These are phyloP conservation scores for Fusarium multiceps DNA, from an alignment of 2,329 filamentous ascomycete species.

Conservation along the genomic window DNA sequence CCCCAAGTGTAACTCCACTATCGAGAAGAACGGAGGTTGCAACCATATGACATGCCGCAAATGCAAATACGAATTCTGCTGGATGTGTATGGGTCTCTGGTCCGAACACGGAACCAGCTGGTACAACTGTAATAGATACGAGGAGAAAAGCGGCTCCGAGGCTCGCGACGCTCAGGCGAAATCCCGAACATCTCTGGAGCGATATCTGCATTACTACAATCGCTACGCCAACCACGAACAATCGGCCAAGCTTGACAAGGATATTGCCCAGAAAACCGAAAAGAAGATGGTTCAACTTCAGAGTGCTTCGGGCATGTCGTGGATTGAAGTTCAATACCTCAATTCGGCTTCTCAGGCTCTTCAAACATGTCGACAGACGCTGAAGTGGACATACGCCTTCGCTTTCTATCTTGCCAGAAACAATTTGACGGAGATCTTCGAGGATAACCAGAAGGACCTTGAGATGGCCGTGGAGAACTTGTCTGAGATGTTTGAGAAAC, in stretches of 20 bases:
- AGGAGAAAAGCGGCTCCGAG: constrained; percentile 93
- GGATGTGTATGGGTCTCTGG: constrained; percentile 99
- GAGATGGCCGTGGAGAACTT: constrained; percentile 97
- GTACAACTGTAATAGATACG: constrained; percentile 99
- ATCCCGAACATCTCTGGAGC: constrained; percentile 88
- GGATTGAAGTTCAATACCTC: constrained; percentile 99
- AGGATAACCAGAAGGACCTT: constrained; percentile 97
- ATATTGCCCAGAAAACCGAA: constrained; percentile 95
- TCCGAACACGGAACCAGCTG: constrained; percentile 98
- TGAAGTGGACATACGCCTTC: constrained; percentile 99
- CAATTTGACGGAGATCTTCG: constrained; percentile 96
- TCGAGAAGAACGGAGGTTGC: constrained; percentile 98
- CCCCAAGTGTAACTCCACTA: constrained; percentile 93
- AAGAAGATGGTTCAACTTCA: constrained; percentile 99
- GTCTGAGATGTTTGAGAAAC: constrained; percentile 99
- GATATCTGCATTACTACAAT: constrained; percentile 99
- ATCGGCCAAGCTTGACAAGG: constrained; percentile 94
- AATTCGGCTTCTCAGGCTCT: constrained; percentile 92
- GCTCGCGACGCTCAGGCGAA: constrained; percentile 92
- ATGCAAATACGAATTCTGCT: constrained; percentile 97
- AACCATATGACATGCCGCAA: constrained; percentile 99
- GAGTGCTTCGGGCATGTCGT: constrained; percentile 93
- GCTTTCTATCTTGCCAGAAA: constrained; percentile 97
- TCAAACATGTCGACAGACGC: constrained; percentile 95
- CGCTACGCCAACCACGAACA: constrained; percentile 99